These are phyloP conservation scores for Neofusicoccum ribis DNA, from an alignment of 2,329 filamentous ascomycete species.

Conservation along the genomic window DNA sequence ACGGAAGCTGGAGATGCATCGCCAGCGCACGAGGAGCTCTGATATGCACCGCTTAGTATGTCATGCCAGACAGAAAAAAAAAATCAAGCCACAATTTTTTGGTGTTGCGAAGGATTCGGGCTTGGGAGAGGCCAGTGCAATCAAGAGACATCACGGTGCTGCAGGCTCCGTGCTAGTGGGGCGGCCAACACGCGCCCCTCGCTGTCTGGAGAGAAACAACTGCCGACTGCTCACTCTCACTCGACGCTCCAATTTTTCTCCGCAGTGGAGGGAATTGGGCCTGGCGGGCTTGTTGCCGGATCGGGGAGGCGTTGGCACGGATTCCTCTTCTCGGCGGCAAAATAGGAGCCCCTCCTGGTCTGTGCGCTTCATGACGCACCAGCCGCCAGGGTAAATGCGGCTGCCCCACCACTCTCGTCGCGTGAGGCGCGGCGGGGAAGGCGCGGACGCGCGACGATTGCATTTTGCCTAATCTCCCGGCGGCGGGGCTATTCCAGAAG, in stretches of 20 bases:
- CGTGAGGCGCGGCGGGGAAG: slow-evolving; percentile 10
- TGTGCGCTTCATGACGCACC: slow-evolving; percentile 5
- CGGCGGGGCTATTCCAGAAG: slow-evolving; percentile 10
- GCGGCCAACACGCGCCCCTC: not conserved
- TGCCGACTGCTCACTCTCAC: not conserved
- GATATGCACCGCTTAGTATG: not conserved
- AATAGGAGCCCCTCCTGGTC: slow-evolving; percentile 12
- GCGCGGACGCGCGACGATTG: not conserved
- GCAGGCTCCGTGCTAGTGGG: not conserved
- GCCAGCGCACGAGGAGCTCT: not conserved
- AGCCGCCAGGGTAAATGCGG: slow-evolving; percentile 9
- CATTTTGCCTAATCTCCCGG: slow-evolving; percentile 14
- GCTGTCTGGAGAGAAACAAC: not conserved
- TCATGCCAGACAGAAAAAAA: not conserved
- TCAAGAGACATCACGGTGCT: not conserved
- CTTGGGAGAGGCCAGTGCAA: not conserved
- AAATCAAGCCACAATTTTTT: not conserved
- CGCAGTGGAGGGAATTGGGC: not conserved
- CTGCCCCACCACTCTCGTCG: not conserved
- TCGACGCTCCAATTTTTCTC: slow-evolving; percentile 2
- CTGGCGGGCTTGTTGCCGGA: not conserved
- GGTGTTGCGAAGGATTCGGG: not conserved
- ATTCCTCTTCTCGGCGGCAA: slow-evolving; percentile 9
- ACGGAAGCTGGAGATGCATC: not conserved
- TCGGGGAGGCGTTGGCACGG: not conserved